Percentiles rank a stretch among this genome's conserved stretches.
Conservation (phyloP, 2,329 filamentous ascomycete genomes). For the Diaporthe ampelina region DNA sequence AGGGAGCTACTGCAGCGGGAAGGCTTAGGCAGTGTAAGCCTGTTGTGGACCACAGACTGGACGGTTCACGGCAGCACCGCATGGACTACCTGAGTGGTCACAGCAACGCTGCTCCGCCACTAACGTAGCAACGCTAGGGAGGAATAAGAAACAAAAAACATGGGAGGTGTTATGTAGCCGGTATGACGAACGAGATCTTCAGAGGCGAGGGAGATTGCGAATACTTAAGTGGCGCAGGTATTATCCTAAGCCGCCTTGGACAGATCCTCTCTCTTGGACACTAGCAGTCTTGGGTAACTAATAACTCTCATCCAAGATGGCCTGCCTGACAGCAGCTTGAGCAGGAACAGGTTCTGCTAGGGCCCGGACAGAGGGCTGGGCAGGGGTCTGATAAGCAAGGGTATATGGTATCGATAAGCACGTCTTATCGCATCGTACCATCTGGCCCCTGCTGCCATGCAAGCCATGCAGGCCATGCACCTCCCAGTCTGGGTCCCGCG, state of each 20-base stretch:
- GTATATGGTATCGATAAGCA: background rate
- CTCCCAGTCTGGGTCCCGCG: background rate
- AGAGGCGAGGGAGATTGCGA: conserved; percentile 26
- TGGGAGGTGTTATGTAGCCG: background rate
- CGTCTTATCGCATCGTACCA: conserved; percentile 9
- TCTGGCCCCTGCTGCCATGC: background rate
- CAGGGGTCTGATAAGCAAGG: conserved; percentile 10
- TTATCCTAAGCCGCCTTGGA: too few species aligned
- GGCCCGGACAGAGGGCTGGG: background rate
- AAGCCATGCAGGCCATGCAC: conserved; percentile 2
- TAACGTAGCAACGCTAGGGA: background rate
- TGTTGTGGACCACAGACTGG: conserved; percentile 5
- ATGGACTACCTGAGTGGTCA: conserved; percentile 5
- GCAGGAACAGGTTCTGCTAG: background rate
- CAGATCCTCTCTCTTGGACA: background rate
- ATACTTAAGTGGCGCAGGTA: conserved; percentile 20
- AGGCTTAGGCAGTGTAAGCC: background rate
- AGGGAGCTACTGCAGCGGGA: conserved; percentile 22
- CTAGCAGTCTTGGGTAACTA: too few species aligned
- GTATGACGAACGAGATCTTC: conserved; percentile 26
- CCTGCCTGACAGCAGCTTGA: too few species aligned
- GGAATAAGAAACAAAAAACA: background rate
- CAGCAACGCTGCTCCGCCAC: background rate
- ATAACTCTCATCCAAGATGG: too few species aligned
- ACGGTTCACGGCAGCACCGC: conserved; percentile 11